These are phyloP conservation scores for Cyclotella atomus DNA, from an alignment of 108 stramenopile species.

Conservation along the genomic window DNA sequence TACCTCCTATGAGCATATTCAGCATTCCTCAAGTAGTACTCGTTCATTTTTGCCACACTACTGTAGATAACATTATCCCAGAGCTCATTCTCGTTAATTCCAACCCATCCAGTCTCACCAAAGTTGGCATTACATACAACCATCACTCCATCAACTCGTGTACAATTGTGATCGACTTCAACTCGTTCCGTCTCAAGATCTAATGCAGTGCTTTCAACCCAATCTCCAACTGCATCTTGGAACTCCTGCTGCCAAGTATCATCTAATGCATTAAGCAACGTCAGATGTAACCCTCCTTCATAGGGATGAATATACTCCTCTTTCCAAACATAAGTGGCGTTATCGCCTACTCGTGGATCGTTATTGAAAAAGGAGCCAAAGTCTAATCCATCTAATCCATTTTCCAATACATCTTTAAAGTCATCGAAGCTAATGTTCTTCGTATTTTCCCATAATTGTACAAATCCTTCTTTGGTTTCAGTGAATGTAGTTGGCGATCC, in stretches of 20 bases:
- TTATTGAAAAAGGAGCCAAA: slow-evolving; percentile 40
- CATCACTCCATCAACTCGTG: slow-evolving; percentile 56
- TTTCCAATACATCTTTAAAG: slow-evolving; percentile 39
- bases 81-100: slow-evolving; percentile 69
- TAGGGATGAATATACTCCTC: slow-evolving; percentile 28
- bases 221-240: slow-evolving; percentile 59
- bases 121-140: slow-evolving; percentile 78
- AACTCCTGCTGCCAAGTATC: slow-evolving; percentile 68
- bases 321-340: slow-evolving; percentile 57
- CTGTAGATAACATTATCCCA: slow-evolving; percentile 35
- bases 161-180: slow-evolving; percentile 37
- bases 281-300: slow-evolving; percentile 60
- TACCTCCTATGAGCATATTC: slow-evolving; percentile 45
- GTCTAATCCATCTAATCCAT: slow-evolving; percentile 29
- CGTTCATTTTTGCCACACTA: slow-evolving; percentile 83
- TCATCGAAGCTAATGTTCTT: slow-evolving; percentile 33
- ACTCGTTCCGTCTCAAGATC: slow-evolving; percentile 36
- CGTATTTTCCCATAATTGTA: slow-evolving; percentile 23
- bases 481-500: slow-evolving; percentile 3
- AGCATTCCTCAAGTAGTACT: slow-evolving; percentile 72
- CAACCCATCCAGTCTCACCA: slow-evolving; percentile 79
- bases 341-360: slow-evolving; percentile 64
- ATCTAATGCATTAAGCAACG: slow-evolving; percentile 61
- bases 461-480: slow-evolving; percentile 14
- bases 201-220: slow-evolving; percentile 66